Conservation (phyloP, 768 basidiomycete species). For the Collybia sp. region DNA sequence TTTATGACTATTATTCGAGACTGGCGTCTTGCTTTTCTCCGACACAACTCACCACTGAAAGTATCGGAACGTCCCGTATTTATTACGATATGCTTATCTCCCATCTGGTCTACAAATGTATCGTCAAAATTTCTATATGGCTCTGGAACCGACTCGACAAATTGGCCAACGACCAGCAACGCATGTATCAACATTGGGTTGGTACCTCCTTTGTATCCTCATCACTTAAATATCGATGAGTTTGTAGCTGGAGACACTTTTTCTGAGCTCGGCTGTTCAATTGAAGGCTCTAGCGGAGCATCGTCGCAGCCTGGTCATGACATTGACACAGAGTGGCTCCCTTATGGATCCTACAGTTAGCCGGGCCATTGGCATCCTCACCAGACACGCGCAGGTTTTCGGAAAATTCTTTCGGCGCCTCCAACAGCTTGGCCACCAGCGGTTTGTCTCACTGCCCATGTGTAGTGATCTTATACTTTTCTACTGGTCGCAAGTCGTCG, state of each 20-base stretch:
- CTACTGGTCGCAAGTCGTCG: constrained; percentile 78
- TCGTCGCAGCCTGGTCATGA: constrained; percentile 49
- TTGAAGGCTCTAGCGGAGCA: constrained; percentile 50
- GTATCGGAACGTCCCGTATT: constrained; percentile 33
- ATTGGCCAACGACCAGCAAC: constrained; percentile 35
- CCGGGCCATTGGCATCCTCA: constrained; percentile 51
- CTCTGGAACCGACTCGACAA: constrained; percentile 54
- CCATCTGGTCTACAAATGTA: constrained; percentile 72
- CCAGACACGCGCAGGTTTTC: constrained; percentile 64
- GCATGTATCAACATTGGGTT: constrained; percentile 51
- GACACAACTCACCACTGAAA: constrained; percentile 34
- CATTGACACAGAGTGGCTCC: constrained; percentile 30
- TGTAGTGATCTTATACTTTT: constrained; percentile 69
- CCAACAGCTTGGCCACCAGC: constrained; percentile 53
- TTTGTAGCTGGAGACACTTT: constrained; percentile 54
- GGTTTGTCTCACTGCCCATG: constrained; percentile 59
- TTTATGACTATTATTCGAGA: constrained; percentile 59
- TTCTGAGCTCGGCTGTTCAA: constrained; percentile 53
- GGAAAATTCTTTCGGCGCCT: constrained; percentile 80
- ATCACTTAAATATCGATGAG: constrained; percentile 1
- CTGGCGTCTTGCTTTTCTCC: constrained; percentile 37
- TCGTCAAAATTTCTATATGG: constrained; percentile 70
- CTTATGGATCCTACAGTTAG: constrained; percentile 29
- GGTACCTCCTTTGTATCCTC: constrained; percentile 12
- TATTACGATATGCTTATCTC: constrained; percentile 44